Conservation (phyloP, 768 basidiomycete species). For the Suillus weaverae region DNA sequence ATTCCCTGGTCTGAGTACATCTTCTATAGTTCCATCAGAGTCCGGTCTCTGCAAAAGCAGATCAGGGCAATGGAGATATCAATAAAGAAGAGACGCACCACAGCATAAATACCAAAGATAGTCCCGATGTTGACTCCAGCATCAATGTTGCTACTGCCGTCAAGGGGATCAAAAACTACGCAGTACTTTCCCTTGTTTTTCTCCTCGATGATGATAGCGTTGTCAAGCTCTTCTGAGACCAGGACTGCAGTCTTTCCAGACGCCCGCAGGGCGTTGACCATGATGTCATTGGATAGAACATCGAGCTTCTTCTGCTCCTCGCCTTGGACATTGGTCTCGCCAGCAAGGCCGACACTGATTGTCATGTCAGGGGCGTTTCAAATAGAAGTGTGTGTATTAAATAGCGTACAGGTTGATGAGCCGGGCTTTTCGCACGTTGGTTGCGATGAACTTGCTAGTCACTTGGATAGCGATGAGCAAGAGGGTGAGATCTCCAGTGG, state of each 20-base stretch:
- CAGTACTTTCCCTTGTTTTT: constrained; percentile 85
- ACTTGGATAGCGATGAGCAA: constrained; percentile 95
- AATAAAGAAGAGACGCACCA: constrained; percentile 55
- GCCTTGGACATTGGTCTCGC: constrained; percentile 95
- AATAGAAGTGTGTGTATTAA: constrained; percentile 5
- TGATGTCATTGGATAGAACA: constrained; percentile 97
- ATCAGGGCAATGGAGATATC: not conserved
- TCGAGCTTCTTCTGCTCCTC: constrained; percentile 99
- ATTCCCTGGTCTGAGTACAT: constrained; percentile 90
- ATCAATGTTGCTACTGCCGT: constrained; percentile 96
- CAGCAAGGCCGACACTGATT: constrained; percentile 89
- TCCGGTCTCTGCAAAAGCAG: constrained; percentile 57
- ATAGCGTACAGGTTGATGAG: constrained; percentile 89
- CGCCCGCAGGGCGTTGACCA: constrained; percentile 94
- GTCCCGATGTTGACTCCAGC: constrained; percentile 98
- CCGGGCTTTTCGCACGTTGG: constrained; percentile 95
- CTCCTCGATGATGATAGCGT: constrained; percentile 88
- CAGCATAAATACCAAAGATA: constrained; percentile 94
- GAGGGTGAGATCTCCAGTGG: constrained; percentile 92
- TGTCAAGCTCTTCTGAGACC: constrained; percentile 93
- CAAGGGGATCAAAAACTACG: constrained; percentile 97
- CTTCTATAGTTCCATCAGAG: constrained; percentile 76
- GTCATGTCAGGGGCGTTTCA: constrained; percentile 1
- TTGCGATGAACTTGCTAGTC: constrained; percentile 96
- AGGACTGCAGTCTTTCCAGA: constrained; percentile 97